These are phyloP conservation scores for Arachis stenosperma DNA, from an alignment of 306 rosid species.

Conservation along the genomic window DNA sequence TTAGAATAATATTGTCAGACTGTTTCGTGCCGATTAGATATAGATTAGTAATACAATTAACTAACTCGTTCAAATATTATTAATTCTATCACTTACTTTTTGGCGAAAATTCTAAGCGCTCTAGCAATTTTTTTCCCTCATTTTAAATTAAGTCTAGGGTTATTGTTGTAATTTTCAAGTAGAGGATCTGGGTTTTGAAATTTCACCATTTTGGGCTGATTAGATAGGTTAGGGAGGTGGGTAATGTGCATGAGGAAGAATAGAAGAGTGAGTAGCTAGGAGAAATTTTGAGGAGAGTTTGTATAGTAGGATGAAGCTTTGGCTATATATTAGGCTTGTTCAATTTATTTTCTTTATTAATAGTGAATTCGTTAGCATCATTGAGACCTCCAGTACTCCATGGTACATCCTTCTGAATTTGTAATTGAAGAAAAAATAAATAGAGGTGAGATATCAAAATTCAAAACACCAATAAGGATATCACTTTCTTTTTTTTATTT, in stretches of 20 bases:
- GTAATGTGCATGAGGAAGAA: background rate
- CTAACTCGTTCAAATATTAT: no score
- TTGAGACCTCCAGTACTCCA: background rate
- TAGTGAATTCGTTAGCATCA: background rate
- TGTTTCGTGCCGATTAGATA: no score
- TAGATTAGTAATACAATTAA: no score
- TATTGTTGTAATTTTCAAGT: slow-evolving; percentile 33
- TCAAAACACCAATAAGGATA: no score
- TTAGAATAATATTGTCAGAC: no score
- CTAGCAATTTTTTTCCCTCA: no score
- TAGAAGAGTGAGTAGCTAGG: slow-evolving; percentile 16
- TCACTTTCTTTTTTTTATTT: no score
- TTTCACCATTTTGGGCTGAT: slow-evolving; percentile 28
- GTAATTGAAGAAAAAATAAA: no score
- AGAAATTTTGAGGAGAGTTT: slow-evolving; percentile 1
- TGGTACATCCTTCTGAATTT: background rate
- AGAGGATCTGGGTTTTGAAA: background rate
- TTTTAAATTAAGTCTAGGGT: slow-evolving; percentile 13
- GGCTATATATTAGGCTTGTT: background rate
- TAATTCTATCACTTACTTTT: no score
- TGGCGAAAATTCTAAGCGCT: no score
- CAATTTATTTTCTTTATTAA: background rate
- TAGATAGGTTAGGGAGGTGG: background rate
- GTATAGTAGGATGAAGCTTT: slow-evolving; percentile 21
- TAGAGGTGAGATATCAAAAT: no score